Percentiles rank a stretch among this genome's conserved stretches.
Conservation (phyloP, 2,329 filamentous ascomycete species). For the Sporothrix variecibatus region DNA sequence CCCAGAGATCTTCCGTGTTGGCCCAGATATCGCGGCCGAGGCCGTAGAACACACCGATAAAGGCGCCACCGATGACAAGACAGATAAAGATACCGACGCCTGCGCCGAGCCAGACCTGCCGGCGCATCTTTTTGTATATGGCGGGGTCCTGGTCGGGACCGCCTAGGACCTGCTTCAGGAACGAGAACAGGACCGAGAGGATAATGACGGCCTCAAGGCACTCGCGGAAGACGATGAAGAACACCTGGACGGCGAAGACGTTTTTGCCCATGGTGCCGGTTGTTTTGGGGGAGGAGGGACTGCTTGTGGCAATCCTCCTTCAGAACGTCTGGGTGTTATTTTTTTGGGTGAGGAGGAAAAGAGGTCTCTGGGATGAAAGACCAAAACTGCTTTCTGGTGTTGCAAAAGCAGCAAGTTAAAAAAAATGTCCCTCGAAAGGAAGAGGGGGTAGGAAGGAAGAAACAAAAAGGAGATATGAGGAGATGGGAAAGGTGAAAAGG, state of each 20-base stretch:
- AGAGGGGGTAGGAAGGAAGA: background rate
- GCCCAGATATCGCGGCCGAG: constrained; percentile 68
- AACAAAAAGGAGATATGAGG: background rate
- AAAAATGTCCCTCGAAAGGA: background rate
- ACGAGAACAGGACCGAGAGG: constrained; percentile 81
- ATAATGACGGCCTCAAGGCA: constrained; percentile 81
- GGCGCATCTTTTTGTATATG: constrained; percentile 67
- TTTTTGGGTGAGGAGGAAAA: background rate
- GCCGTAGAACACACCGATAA: constrained; percentile 71
- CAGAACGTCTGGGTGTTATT: background rate
- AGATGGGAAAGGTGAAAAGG: background rate
- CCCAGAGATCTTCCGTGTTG: constrained; percentile 73
- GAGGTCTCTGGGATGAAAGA: background rate
- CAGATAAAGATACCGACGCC: constrained; percentile 60
- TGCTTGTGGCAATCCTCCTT: constrained; percentile 23
- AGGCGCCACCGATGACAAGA: constrained; percentile 60
- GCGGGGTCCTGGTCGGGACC: constrained; percentile 61
- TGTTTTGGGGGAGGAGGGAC: background rate
- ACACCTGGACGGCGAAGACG: constrained; percentile 77
- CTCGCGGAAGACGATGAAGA: constrained; percentile 90
- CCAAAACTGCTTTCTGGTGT: background rate
- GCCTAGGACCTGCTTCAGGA: constrained; percentile 76
- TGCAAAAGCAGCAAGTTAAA: constrained; percentile 8
- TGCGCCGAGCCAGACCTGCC: constrained; percentile 71
- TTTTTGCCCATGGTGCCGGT: constrained; percentile 57